Evolutionary conservation across 2,329 filamentous ascomycete species (phyloP).

Genomic region (Aspergillus fijiensis): DNA sequence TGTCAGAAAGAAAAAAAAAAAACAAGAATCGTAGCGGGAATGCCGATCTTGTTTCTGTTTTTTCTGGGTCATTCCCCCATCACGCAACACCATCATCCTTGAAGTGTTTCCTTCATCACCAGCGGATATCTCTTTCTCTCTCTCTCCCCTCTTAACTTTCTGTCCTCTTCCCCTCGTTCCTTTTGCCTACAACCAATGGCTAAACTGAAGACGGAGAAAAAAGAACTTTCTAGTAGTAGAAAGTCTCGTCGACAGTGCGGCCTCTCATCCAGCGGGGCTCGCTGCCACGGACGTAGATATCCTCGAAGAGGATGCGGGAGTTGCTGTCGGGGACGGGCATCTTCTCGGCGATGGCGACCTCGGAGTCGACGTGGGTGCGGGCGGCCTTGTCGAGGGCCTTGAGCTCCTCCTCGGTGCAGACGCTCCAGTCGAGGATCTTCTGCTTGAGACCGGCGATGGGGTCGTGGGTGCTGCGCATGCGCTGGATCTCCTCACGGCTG

Average conservation of each 20-base stretch:
- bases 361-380: constrained; percentile 76
- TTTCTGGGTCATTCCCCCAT: not conserved
- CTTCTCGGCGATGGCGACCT: constrained; percentile 86
- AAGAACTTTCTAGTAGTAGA: constrained; percentile 60
- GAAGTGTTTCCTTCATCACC: not conserved
- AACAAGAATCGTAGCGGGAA: not conserved
- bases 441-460: constrained; percentile 97
- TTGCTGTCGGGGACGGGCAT: constrained; percentile 80
- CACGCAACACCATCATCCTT: not conserved
- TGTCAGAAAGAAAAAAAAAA: not conserved
- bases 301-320: constrained; percentile 85
- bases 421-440: constrained; percentile 94
- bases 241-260: constrained; percentile 87
- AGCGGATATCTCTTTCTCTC: too few relatives aligned
- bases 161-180: too few relatives aligned
- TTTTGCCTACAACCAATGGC: too few relatives aligned
- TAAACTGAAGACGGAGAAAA: too few relatives aligned
- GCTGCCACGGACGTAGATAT: constrained; percentile 86
- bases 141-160: too few relatives aligned
- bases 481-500: constrained; percentile 98
- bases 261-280: constrained; percentile 89
- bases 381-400: constrained; percentile 96
- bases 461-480: constrained; percentile 98
- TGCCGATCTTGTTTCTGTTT: not conserved
- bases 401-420: constrained; percentile 89